Base-by-base conservation (phyloP, 2,329 filamentous ascomycete species). In the Phyllosticta citribraziliensis region DNA sequence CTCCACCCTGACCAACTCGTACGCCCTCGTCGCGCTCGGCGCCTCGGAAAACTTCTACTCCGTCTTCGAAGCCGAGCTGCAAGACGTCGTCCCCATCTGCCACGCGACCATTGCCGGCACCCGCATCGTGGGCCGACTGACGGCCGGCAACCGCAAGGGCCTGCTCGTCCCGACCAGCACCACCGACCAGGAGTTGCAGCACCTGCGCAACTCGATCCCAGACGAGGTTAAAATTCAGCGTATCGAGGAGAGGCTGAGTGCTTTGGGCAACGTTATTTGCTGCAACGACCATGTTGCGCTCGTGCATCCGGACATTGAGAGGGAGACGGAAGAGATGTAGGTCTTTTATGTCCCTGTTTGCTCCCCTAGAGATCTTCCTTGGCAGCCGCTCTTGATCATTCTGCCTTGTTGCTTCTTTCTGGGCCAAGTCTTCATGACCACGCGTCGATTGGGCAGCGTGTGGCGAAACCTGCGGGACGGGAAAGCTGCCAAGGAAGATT, bases 1-100 rank as follows among this genome's bases (percentile, higher is more conserved):
- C 78, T 80, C 92, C 64, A 96, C 91, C 64, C 88, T 99, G 74
- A 99, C 94, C 68, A 99, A 99, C 79, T 93, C 91, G 63, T 99
- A 96, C 78, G 91, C 92, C 69, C 83, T 99, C 70, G 91, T 97
- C 69, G 92, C 93, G 66, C 85, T 96, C 67, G 94, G 94, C 72
- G 92, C 90, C 69, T 96, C 91, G 72, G 92, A 97, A 82, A 97
- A 97, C 84, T 99, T 99, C 78, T 97, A 97, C 86, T 92, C 90
- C 81, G 85, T 97, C 74, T 97, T 99, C 79, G 94, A 99, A 82
- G 88, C 93, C 65, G 94, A 99, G 80, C 84, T 99, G 64, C 91
- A 96, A 81, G 94, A 97, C 80, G 86, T 97, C 65, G 93, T 99
- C 70, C 94, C 94, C 68, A 97, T 97, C 76, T 94, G 91, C 77